Evolutionary conservation across 2,329 filamentous ascomycete species (phyloP).

Genomic region (Fusarium haematococcum): DNA sequence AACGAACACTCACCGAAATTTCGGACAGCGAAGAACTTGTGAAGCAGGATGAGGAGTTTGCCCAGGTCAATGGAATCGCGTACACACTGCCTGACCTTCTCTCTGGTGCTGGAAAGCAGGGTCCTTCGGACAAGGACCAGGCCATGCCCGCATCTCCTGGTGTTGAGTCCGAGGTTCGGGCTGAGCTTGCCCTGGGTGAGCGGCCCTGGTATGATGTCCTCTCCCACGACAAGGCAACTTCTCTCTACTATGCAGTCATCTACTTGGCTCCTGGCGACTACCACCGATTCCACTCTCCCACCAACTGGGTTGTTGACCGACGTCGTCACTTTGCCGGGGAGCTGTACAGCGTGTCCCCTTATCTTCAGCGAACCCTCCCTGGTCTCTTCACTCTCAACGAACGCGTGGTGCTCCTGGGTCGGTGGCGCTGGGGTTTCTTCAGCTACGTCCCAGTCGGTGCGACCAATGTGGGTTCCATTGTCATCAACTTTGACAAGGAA

Average conservation of each 20-base stretch:
- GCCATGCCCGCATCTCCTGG: conserved; percentile 72
- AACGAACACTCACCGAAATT: conserved; percentile 43
- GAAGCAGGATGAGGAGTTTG: conserved; percentile 90
- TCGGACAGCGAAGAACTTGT: conserved; percentile 74
- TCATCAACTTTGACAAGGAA: conserved; percentile 96
- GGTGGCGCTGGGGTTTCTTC: conserved; percentile 98
- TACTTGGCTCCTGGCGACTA: conserved; percentile 98
- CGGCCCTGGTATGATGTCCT: conserved; percentile 78
- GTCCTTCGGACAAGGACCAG: conserved; percentile 74
- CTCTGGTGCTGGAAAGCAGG: conserved; percentile 71
- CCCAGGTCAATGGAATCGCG: conserved; percentile 91
- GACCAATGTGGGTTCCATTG: conserved; percentile 96
- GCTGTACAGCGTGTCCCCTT: conserved; percentile 93
- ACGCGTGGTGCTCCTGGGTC: conserved; percentile 89
- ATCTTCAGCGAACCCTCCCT: conserved; percentile 90
- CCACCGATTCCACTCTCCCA: conserved; percentile 96
- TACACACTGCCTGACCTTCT: conserved; percentile 92
- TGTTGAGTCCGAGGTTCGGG: conserved; percentile 86
- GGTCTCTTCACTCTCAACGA: conserved; percentile 98
- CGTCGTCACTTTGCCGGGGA: conserved; percentile 98
- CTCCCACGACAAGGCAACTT: conserved; percentile 71
- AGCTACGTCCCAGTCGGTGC: conserved; percentile 95
- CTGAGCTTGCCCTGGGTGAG: conserved; percentile 81
- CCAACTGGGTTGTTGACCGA: conserved; percentile 93
- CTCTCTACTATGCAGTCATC: conserved; percentile 92